phyloP scores from a whole-genome alignment of 2,329 filamentous ascomycete genomes.

The Aureobasidium leucospermi region DNA sequence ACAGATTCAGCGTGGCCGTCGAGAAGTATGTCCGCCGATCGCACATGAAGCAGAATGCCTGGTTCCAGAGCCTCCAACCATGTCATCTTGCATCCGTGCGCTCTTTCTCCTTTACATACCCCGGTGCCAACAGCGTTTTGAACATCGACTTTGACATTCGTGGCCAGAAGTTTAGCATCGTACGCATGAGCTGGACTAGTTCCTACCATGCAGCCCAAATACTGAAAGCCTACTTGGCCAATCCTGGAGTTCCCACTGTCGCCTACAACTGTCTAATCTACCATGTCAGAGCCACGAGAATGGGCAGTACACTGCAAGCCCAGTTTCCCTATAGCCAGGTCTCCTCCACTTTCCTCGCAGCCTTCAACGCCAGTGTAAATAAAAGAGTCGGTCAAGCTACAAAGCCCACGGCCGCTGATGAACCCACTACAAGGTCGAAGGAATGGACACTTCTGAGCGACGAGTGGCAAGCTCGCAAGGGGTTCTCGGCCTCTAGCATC shows the following conservation, averaged over 20 bases:
- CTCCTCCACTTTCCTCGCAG: not conserved
- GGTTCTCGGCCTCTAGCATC: not conserved
- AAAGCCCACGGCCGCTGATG: not conserved
- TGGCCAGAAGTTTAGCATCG: not conserved
- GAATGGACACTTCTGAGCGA: not conserved
- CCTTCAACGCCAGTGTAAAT: not conserved
- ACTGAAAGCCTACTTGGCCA: not conserved
- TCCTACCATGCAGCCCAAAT: no score
- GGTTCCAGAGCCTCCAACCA: not conserved
- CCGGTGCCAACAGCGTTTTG: not conserved
- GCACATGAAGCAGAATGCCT: not conserved
- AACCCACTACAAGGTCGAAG: not conserved
- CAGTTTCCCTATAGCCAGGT: not conserved
- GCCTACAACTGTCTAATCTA: no score
- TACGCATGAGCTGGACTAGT: not conserved
- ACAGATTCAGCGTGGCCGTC: not conserved
- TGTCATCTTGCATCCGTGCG: not conserved
- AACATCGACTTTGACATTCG: slow-evolving; percentile 1
- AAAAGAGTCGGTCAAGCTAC: not conserved
- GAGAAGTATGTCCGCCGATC: no score
- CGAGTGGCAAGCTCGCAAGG: not conserved
- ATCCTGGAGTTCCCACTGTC: not conserved
- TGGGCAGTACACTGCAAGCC: not conserved
- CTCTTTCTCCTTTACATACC: not conserved
- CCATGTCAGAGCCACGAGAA: not conserved